These are phyloP conservation scores for Pythium sp. DNA, from an alignment of 352 stramenopile species.

Conservation along the genomic window DNA sequence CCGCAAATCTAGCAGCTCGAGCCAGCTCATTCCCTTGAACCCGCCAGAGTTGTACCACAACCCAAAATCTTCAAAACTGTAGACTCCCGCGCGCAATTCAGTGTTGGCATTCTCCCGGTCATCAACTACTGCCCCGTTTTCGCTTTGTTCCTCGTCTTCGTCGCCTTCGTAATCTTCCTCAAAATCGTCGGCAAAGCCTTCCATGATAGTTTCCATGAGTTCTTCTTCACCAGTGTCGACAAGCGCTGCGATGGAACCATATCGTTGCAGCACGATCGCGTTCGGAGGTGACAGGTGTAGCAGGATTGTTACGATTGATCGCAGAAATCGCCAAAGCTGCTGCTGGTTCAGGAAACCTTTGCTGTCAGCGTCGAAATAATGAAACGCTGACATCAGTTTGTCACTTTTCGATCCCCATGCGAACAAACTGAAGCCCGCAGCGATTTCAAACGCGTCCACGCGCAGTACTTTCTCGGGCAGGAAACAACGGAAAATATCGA, in stretches of 20 bases:
- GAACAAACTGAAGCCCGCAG: slow-evolving; percentile 79
- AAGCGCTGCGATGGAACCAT: slow-evolving; percentile 66
- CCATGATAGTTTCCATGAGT: slow-evolving; percentile 76
- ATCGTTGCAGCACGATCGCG: slow-evolving; percentile 48
- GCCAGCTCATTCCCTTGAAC: slow-evolving; percentile 76
- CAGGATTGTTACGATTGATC: slow-evolving; percentile 73
- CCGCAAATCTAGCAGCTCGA: slow-evolving; percentile 81
- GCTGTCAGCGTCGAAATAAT: slow-evolving; percentile 84
- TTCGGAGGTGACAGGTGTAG: slow-evolving; percentile 67
- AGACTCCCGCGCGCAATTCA: slow-evolving; percentile 51
- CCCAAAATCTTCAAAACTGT: slow-evolving; percentile 84
- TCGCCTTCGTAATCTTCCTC: slow-evolving; percentile 33
- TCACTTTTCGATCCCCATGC: slow-evolving; percentile 84
- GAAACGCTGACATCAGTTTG: slow-evolving; percentile 78
- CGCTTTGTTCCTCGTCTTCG: slow-evolving; percentile 36
- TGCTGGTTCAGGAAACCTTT: slow-evolving; percentile 76
- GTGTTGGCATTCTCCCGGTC: slow-evolving; percentile 40
- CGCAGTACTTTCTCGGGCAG: slow-evolving; percentile 56
- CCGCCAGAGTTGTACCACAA: slow-evolving; percentile 84
- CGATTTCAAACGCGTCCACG: slow-evolving; percentile 83
- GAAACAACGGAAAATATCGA: slow-evolving; percentile 73
- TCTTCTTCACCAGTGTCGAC: slow-evolving; percentile 77
- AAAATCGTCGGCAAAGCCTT: slow-evolving; percentile 38
- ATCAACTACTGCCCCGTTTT: slow-evolving; percentile 1
- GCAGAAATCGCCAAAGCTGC: slow-evolving; percentile 83